Percentiles rank a stretch among this genome's conserved stretches.
phyloP scores from a whole-genome alignment of 2,329 filamentous ascomycete species.

The Neopestalotiopsis rosae region DNA sequence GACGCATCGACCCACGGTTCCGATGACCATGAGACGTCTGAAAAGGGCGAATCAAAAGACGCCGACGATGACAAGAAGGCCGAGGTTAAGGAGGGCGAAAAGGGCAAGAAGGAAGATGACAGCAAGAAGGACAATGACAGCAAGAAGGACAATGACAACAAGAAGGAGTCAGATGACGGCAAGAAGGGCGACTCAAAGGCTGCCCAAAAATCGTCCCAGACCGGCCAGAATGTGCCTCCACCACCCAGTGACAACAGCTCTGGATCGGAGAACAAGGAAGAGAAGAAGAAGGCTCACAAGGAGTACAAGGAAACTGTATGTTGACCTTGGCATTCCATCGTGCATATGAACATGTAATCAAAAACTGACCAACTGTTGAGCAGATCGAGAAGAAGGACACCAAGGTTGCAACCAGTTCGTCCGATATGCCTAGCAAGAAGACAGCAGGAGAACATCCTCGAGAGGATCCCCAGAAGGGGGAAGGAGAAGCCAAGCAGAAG shows the following conservation, averaged over 20 bases:
- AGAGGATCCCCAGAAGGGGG: constrained; percentile 33
- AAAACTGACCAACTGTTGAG: neutral
- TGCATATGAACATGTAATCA: neutral
- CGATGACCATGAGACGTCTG: constrained; percentile 7
- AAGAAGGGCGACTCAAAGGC: constrained; percentile 11
- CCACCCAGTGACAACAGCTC: constrained; percentile 26
- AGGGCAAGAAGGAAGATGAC: neutral
- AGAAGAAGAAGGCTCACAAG: constrained; percentile 29
- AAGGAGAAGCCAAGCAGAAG: constrained; percentile 26
- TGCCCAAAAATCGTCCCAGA: constrained; percentile 19
- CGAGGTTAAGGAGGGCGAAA: neutral
- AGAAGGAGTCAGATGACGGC: constrained; percentile 11
- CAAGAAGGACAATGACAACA: neutral
- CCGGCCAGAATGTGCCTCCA: constrained; percentile 24
- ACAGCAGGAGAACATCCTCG: constrained; percentile 27
- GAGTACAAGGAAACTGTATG: constrained; percentile 28
- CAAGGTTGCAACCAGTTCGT: constrained; percentile 25
- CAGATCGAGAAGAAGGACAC: constrained; percentile 28
- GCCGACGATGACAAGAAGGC: constrained; percentile 3
- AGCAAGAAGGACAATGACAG: too few relatives aligned
- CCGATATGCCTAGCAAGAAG: constrained; percentile 31
- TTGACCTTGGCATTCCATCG: neutral
- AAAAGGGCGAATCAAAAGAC: neutral
- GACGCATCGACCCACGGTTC: neutral
- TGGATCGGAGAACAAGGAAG: constrained; percentile 24